Evolutionary conservation across 306 rosid species (phyloP), one percentile per base, ranked within the genome.

Genomic region (Sesbania bispinosa): DNA sequence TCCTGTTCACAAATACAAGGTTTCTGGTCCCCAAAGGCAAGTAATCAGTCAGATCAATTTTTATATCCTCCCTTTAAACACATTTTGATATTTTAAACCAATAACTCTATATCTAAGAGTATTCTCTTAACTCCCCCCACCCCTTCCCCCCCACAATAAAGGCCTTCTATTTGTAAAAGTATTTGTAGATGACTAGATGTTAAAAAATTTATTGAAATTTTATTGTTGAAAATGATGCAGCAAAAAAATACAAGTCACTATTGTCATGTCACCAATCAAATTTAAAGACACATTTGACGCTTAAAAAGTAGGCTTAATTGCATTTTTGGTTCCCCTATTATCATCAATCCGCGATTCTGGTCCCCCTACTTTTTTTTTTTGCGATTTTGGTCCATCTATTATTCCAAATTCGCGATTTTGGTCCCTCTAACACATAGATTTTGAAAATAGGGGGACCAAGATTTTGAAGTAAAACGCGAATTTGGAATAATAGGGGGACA

Each of bases 1-100:
- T 73, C 97, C 96, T 8, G 90, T 89, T 20, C 98, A 92, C 77
- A 87, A 92, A 45, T 87, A 92, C 85, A 92, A 87, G 88, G 87
- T 64, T 71, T 75, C 82, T 60, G 85, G 87, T 78, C 73, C 86
- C 47, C 95, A 88, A 68, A 86, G 33, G 98, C 68, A 90, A 75
- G 89, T 69, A 27, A 54, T 27, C 69, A 15, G 36, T 65, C 76
- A 42, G 48, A 67, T 62, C 27, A 21, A 35, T 52, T 36, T 48
- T 57, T 27, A 70, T 47, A 23, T 47, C 26, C 41, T 46, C 32
- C 66, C 33, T 62, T 68, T 51, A 32, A 73, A 39, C 26, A 38
- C 69, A 7, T 53, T 57, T 71, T 19, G 7, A 53, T 55, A 33
- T 53, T 71, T 35, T 26, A 41, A 21, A 13, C 51, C 15, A 45